Evolutionary conservation across 1,284 basidiomycete genomes (phyloP).

Genomic region (Stygiomarasmius scandens): DNA sequence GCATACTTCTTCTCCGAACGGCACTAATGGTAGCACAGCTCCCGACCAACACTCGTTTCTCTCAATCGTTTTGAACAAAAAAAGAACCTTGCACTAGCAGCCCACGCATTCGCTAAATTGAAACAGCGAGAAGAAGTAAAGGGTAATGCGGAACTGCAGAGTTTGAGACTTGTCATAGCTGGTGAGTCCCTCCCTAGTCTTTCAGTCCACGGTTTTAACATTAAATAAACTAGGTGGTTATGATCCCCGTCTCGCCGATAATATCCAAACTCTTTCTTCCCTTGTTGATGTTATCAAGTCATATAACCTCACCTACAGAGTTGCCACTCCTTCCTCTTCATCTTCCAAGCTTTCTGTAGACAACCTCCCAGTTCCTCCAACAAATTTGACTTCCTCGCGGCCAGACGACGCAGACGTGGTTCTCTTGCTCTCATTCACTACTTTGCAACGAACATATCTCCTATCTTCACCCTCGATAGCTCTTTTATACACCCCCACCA

Average conservation of each 20-base stretch:
- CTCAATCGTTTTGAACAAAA: constrained; percentile 96
- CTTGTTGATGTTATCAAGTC: constrained; percentile 58
- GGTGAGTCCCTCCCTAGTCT: constrained; percentile 47
- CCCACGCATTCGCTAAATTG: constrained; percentile 75
- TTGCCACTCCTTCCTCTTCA: constrained; percentile 47
- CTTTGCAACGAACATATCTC: constrained; percentile 76
- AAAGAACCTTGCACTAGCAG: constrained; percentile 87
- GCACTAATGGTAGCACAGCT: constrained; percentile 40
- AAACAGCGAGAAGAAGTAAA: constrained; percentile 22
- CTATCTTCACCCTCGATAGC: constrained; percentile 65
- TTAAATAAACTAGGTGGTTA: constrained; percentile 53
- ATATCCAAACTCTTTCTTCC: constrained; percentile 53
- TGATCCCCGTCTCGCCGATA: constrained; percentile 50
- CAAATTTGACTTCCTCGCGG: constrained; percentile 19
- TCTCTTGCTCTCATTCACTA: constrained; percentile 87
- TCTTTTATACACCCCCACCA: constrained; percentile 90
- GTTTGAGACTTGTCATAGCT: constrained; percentile 67
- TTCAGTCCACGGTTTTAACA: not conserved
- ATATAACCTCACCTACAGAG: constrained; percentile 54
- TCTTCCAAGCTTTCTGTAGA: constrained; percentile 30
- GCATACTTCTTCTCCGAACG: not conserved
- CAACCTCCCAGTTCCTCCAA: constrained; percentile 35
- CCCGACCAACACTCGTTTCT: constrained; percentile 80
- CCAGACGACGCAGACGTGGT: constrained; percentile 60
- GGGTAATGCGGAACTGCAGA: constrained; percentile 32